Evolutionary conservation across 176 grass and related monocot genomes (phyloP), one percentile per base, ranked within the genome.

Genomic region (Panicum miliaceum): DNA sequence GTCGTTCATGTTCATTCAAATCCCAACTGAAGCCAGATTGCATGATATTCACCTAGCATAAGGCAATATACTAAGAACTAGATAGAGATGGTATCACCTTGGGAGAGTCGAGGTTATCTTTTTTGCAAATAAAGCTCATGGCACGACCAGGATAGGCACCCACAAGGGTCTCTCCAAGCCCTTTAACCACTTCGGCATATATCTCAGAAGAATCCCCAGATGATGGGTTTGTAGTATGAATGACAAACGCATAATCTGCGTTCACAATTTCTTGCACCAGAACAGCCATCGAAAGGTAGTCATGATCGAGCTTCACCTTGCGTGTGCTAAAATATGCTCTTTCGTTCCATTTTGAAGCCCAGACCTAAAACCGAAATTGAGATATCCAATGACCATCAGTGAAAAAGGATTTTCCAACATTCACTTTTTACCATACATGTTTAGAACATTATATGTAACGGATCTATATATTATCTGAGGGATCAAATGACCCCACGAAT

Each of bases 291-390:
- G 88, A 94, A 48, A 99, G 86, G 85, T 89, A 96, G 4, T 94
- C 96, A 71, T 99, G 96, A 92, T 99, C 88, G 6, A 99, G 68
- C 78, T 99, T 99, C 69, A 96, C 96, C 81, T 96, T 99, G 27
- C 96, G 89, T 0, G 90, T 94, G 81, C 96, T 99, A 74, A 99
- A 96, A 76, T 92, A 99, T 84, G 96, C 96, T 88, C 96, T 96
- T 86, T 99, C 96, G 15, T 96, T 99, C 96, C 96, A 99, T 84
- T 99, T 99, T 81, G 96, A 99, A 36, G 89, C 93, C 96, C 96
- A 99, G 10, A 99, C 96, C 96, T 99, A 80, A 50, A 86, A 73
- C 20, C 0, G 18, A 78, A 74, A 67, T 71, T 77, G 6, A 78
- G 73, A 65, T 64, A 67, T 4, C 36, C 46, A 76, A 66, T 86